Evolutionary conservation across 805 yeast genomes (phyloP), one percentile per base, ranked within the genome.

Genomic region (Saturnispora besseyi): DNA sequence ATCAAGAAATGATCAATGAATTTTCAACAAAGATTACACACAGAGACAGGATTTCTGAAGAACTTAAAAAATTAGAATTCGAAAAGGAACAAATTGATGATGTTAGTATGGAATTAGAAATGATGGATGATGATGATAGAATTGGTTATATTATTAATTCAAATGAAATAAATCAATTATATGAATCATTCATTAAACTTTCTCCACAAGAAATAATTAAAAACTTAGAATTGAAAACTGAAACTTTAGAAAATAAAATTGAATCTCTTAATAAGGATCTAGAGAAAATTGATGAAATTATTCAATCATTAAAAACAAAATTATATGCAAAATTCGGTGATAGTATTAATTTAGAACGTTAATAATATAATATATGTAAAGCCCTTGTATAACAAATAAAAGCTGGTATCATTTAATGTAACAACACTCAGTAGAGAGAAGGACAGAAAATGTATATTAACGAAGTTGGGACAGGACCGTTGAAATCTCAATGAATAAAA

Each of bases 1-100:
- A 91, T 64, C 99, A 91, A 69, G 82, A 85, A 62, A 79, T 79
- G 62, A 91, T 91, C 70, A 93, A 91, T 67, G 80, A 80, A 63
- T 91, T 93, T 62, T 87, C 96, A 13, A 84, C 89, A 43, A 72
- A 89, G 54, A 87, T 89, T 52, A 72, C 81, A 55, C 79, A 82
- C 53, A 81, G 83, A 56, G 88, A 86, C 55, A 73, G 73, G 18
- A 63, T 81, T 12, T 70, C 74, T 31, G 74, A 67, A 18, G 74
- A 74, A 45, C 69, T 85, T 33, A 67, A 70, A 21, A 67, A 68
- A 49, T 70, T 74, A 53, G 71, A 74, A 57, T 76, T 78, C 53
- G 96, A 88, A 59, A 87, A 88, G 57, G 97, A 89, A 60, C 87
- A 87, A 59, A 69, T 91, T 30, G 96, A 88, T 57, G 98, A 91